Conservation (phyloP, 768 basidiomycete genomes). For the Mycena rebaudengoi region DNA sequence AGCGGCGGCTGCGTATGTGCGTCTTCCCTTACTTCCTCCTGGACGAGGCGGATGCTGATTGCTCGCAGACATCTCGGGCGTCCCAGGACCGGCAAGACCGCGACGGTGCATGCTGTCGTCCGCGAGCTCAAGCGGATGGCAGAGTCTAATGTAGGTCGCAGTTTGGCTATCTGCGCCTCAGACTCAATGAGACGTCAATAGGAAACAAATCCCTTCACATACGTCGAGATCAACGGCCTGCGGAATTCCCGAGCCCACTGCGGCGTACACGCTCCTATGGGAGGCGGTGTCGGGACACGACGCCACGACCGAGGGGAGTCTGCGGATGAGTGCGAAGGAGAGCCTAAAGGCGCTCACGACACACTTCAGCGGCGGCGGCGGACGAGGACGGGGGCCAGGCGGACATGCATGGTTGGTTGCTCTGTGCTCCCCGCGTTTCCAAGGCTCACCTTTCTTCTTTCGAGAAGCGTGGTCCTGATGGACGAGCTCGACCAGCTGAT, state of each 20-base stretch:
- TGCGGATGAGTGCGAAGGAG: constrained; percentile 79
- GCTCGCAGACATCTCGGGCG: constrained; percentile 90
- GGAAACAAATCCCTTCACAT: constrained; percentile 95
- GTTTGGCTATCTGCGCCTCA: neutral
- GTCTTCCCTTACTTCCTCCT: constrained; percentile 37
- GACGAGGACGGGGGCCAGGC: constrained; percentile 72
- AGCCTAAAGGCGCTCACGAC: constrained; percentile 80
- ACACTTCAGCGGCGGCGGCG: constrained; percentile 75
- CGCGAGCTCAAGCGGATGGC: constrained; percentile 92
- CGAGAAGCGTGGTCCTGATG: constrained; percentile 98
- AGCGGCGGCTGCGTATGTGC: constrained; percentile 95
- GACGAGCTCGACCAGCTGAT: constrained; percentile 98
- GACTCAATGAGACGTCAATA: constrained; percentile 37
- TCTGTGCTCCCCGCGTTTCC: neutral
- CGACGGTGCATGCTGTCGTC: constrained; percentile 94
- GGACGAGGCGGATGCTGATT: neutral
- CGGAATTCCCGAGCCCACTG: constrained; percentile 91
- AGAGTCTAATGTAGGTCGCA: constrained; percentile 67
- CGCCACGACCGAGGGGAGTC: constrained; percentile 63
- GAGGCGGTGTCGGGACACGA: constrained; percentile 89
- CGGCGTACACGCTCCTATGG: constrained; percentile 93
- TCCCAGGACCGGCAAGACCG: constrained; percentile 99
- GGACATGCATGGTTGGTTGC: constrained; percentile 86
- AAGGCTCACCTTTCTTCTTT: constrained; percentile 6
- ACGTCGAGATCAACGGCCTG: constrained; percentile 97